Conservation (phyloP, 2,329 filamentous ascomycete genomes). For the Colletotrichum lupini region DNA sequence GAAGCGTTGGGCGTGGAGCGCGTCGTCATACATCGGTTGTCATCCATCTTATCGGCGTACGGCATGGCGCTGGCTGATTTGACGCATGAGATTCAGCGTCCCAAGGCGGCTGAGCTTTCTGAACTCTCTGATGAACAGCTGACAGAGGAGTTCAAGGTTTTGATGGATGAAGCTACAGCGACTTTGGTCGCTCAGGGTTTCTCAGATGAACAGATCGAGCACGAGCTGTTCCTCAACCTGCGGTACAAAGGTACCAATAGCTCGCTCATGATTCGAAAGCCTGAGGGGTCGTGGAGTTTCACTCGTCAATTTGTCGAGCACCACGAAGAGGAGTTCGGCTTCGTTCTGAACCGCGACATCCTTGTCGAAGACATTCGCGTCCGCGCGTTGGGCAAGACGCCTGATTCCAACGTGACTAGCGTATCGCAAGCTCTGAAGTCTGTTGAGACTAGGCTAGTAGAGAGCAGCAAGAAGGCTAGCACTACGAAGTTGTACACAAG, state of each 20-base stretch:
- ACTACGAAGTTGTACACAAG: too few relatives aligned
- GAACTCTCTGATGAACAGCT: not conserved
- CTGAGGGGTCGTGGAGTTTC: conserved; percentile 46
- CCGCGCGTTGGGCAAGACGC: conserved; percentile 90
- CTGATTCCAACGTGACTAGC: conserved; percentile 49
- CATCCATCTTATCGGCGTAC: not conserved
- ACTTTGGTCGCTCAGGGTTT: conserved; percentile 66
- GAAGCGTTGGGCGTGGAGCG: not conserved
- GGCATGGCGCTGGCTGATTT: not conserved
- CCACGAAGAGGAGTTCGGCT: conserved; percentile 92
- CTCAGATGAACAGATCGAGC: conserved; percentile 76
- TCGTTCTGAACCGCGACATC: conserved; percentile 84
- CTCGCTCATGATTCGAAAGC: conserved; percentile 87
- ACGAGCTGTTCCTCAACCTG: conserved; percentile 95
- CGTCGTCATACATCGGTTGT: not conserved
- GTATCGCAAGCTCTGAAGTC: too few relatives aligned
- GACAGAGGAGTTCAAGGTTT: not conserved
- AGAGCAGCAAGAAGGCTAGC: too few relatives aligned
- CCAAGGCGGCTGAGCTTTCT: conserved; percentile 48
- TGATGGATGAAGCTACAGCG: not conserved
- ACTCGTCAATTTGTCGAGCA: conserved; percentile 58
- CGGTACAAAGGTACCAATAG: conserved; percentile 91
- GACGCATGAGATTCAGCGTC: conserved; percentile 44
- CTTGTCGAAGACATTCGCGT: conserved; percentile 91
- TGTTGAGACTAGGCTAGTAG: too few relatives aligned